Evolutionary conservation across 1,284 basidiomycete genomes (phyloP), one percentile per base, ranked within the genome.

Genomic region (Albatrellus sp.): DNA sequence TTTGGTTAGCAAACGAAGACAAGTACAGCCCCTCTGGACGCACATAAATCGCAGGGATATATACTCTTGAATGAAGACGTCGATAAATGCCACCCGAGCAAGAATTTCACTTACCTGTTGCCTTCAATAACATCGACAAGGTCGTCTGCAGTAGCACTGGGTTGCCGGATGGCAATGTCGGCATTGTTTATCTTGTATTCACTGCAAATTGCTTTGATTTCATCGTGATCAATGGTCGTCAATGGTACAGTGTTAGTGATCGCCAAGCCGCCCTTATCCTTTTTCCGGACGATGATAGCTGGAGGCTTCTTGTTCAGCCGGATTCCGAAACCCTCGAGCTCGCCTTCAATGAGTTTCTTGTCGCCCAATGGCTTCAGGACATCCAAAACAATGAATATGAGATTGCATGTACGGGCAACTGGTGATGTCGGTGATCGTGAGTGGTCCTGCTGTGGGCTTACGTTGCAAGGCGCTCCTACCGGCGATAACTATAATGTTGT

Each of bases 351-450:
- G 56, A 96, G 69, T 45, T 78, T 84, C 59, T 98, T 91, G 70
- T 99, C 94, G 37, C 84, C 86, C 19, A 98, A 75, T 10, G 96
- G 96, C 66, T 98, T 99, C 35, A 96, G 76, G 11, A 98, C 96
- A 58, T 99, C 96, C 35, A 99, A 77, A 28, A 98, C 88, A 60
- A 99, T 98, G 64, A 98, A 98, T 53, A 99, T 98, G 40, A 98
- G 80, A 63, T 98, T 93, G 63, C 96, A 98, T 39, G 96, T 98
- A 51, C 94, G 80, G 16, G 93, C 92, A 51, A 98, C 93, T 87
- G 63, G 24, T 43, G 32, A 32, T 48, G 35, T 45, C 19, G 36
- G 43, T 45, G 46, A 46, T 32, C 41, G 48, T 45, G 43, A 24
- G 40, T 49, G 44, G 39, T 30, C 28, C n/a, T n/a, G 20, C 14